Conservation (phyloP, 1,284 basidiomycete genomes). For the Leccinum solheimii region DNA sequence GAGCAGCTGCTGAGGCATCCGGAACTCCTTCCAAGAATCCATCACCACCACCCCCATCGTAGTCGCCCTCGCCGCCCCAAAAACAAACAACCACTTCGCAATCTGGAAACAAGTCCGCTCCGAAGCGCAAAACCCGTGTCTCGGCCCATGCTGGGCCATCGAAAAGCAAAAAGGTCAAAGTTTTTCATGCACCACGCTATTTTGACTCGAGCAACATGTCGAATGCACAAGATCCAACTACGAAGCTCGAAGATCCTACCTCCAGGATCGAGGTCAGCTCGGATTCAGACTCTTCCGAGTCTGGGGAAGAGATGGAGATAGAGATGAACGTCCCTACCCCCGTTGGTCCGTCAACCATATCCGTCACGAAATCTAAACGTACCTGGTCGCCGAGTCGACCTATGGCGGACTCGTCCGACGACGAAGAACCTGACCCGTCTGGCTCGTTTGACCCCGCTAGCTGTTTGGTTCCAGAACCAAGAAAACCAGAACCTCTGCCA, state of each 20-base stretch:
- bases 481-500: neutral
- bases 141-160: conserved; percentile 1
- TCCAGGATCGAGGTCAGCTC: conserved; percentile 38
- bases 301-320: conserved; percentile 31
- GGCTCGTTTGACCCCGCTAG: neutral
- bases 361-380: conserved; percentile 28
- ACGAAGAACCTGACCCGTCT: conserved; percentile 29
- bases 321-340: conserved; percentile 8
- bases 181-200: conserved; percentile 29
- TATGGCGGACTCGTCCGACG: conserved; percentile 50
- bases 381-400: conserved; percentile 58
- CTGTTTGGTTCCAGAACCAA: neutral
- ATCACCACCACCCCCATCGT: conserved; percentile 12
- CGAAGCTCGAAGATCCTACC: conserved; percentile 19
- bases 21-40: conserved; percentile 11
- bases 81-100: neutral
- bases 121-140: conserved; percentile 25
- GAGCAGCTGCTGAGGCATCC: conserved; percentile 17
- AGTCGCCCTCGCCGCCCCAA: conserved; percentile 5
- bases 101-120: conserved; percentile 3
- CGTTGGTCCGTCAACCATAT: conserved; percentile 6
- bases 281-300: conserved; percentile 28
- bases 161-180: conserved; percentile 27
- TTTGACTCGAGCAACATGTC: conserved; percentile 39
- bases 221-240: conserved; percentile 37